Conservation (phyloP, 1,139 yeast species). For the Candida sanyaensis region DNA sequence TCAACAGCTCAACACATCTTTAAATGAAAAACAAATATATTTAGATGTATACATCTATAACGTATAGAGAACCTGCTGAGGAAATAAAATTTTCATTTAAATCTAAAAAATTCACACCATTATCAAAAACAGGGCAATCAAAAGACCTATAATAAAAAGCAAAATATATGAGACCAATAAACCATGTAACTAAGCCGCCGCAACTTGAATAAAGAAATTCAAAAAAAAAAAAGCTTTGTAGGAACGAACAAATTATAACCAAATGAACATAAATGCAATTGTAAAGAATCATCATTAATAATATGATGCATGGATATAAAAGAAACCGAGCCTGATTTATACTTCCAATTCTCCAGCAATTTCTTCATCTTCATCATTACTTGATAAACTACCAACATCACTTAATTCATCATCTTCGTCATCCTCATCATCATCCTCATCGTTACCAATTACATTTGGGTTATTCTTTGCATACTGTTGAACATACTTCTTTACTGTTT, state of each 20-base stretch:
- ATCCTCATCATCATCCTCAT: constrained; percentile 43
- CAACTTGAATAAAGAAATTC: neutral
- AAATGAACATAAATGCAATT: neutral
- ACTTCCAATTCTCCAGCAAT: constrained; percentile 12
- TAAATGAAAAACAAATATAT: neutral
- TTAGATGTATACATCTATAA: neutral
- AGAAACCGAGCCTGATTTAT: neutral
- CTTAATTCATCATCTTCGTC: constrained; percentile 51
- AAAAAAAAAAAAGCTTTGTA: neutral
- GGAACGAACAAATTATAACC: neutral
- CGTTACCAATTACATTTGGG: constrained; percentile 20
- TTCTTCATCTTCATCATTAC: constrained; percentile 43
- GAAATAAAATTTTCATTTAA: too few relatives aligned
- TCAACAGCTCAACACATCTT: neutral
- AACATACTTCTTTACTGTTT: constrained; percentile 74
- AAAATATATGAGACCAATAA: neutral
- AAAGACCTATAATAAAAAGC: neutral
- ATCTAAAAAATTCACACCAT: neutral
- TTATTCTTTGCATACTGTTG: constrained; percentile 62
- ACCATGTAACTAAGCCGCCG: neutral
- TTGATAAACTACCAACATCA: constrained; percentile 51
- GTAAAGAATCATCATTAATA: neutral
- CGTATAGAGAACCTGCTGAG: neutral
- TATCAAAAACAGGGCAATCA: neutral
- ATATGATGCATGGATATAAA: neutral